These are phyloP conservation scores for Hypericum perforatum DNA, from an alignment of 345 rosid species.

Conservation along the genomic window DNA sequence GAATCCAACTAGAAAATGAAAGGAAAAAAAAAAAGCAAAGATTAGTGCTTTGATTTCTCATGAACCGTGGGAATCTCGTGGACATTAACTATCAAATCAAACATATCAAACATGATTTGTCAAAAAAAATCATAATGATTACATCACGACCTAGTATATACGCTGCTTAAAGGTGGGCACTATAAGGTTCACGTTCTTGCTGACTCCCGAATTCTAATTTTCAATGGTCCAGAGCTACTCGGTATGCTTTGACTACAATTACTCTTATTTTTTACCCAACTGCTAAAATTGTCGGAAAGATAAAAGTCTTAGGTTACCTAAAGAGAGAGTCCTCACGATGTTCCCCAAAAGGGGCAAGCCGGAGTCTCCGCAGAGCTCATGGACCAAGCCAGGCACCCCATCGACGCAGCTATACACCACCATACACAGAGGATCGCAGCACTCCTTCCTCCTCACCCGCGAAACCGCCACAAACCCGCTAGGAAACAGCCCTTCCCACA, in stretches of 20 bases:
- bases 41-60: no score
- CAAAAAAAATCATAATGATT: no score
- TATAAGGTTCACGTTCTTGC: no score
- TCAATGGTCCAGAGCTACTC: no score
- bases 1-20: conserved; percentile 46
- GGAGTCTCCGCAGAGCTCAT: conserved; percentile 32
- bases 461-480: conserved; percentile 37
- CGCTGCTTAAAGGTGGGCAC: no score
- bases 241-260: no score
- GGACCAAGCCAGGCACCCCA: conserved; percentile 31
- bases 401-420: conserved; percentile 50
- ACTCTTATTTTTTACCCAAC: no score
- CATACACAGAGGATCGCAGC: conserved; percentile 74
- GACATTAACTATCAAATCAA: no score
- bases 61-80: no score
- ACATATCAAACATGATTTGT: no score
- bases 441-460: conserved; percentile 30
- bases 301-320: conserved; percentile 22
- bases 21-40: not conserved
- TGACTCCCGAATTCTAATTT: no score
- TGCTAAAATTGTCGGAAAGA: not conserved
- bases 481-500: conserved; percentile 50
- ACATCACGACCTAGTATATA: no score
- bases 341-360: conserved; percentile 41
- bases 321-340: conserved; percentile 39